Percentiles rank a stretch among this genome's conserved stretches.
phyloP scores from a whole-genome alignment of 2,329 filamentous ascomycete genomes.

The Diaporthe sp. region DNA sequence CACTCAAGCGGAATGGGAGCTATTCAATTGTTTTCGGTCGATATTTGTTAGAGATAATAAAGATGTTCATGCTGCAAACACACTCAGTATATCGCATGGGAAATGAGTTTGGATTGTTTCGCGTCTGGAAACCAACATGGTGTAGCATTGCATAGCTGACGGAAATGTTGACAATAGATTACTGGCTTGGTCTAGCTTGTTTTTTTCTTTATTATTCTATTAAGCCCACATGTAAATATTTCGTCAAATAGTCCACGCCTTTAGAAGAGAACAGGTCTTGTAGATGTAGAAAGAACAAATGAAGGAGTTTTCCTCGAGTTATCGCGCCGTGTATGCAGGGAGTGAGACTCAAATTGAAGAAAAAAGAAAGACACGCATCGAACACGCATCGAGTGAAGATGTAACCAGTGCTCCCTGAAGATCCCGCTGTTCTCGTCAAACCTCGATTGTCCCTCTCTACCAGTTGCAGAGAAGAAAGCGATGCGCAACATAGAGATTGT shows the following conservation, averaged over 20 bases:
- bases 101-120: too few species aligned
- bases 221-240: background rate
- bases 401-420: too few species aligned
- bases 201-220: background rate
- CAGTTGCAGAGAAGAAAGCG: constrained; percentile 54
- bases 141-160: too few species aligned
- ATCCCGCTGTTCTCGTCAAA: background rate
- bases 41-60: too few species aligned
- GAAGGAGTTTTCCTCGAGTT: background rate
- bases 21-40: too few species aligned
- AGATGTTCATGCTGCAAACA: too few species aligned
- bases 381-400: too few species aligned
- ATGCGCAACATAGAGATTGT: constrained; percentile 56
- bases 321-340: background rate
- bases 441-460: constrained; percentile 28
- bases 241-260: rapidly evolving
- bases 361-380: background rate
- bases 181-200: too few species aligned
- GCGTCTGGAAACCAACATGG: too few species aligned
- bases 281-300: background rate
- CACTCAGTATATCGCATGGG: too few species aligned
- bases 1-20: too few species aligned
- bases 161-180: too few species aligned
- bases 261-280: background rate
- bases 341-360: background rate